phyloP scores from a whole-genome alignment of 2,329 filamentous ascomycete species.

The Aspergillus sp. region DNA sequence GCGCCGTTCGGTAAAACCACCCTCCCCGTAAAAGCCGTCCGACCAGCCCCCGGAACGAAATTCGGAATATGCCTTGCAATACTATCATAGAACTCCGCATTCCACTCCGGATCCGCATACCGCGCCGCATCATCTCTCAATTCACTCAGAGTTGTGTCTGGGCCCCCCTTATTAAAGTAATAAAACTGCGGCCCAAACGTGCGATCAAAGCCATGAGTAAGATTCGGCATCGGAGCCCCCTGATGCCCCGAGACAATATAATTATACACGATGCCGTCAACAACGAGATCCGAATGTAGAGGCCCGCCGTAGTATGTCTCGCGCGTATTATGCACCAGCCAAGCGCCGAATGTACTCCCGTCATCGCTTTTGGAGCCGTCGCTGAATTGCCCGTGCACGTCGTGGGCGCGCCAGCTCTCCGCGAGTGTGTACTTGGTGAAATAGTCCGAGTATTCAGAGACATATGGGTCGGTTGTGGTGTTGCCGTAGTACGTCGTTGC shows the following conservation, averaged over 20 bases:
- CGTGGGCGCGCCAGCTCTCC: conserved; percentile 58
- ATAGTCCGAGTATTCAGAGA: conserved; percentile 57
- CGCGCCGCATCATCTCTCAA: conserved; percentile 56
- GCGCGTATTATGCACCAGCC: conserved; percentile 63
- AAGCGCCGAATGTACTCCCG: conserved; percentile 58
- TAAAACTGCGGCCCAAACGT: conserved; percentile 66
- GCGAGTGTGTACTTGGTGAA: conserved; percentile 67
- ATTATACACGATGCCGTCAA: conserved; percentile 66
- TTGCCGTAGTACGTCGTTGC: conserved; percentile 62
- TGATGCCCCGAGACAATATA: conserved; percentile 65
- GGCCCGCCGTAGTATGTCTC: conserved; percentile 48
- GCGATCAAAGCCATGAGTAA: conserved; percentile 63
- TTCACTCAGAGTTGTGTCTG: conserved; percentile 42
- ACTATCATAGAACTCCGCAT: conserved; percentile 61
- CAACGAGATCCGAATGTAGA: conserved; percentile 61
- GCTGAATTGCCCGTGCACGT: conserved; percentile 56
- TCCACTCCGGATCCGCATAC: conserved; percentile 55
- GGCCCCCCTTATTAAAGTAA: conserved; percentile 59
- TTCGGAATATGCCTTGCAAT: conserved; percentile 61
- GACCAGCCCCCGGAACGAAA: conserved; percentile 54
- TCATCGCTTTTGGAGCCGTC: conserved; percentile 51
- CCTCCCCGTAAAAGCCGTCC: conserved; percentile 52
- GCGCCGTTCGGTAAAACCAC: conserved; percentile 55
- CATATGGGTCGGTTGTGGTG: conserved; percentile 56
- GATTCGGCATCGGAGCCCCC: conserved; percentile 62